phyloP scores from a whole-genome alignment of 768 basidiomycete species.

The Paxillus involutus region DNA sequence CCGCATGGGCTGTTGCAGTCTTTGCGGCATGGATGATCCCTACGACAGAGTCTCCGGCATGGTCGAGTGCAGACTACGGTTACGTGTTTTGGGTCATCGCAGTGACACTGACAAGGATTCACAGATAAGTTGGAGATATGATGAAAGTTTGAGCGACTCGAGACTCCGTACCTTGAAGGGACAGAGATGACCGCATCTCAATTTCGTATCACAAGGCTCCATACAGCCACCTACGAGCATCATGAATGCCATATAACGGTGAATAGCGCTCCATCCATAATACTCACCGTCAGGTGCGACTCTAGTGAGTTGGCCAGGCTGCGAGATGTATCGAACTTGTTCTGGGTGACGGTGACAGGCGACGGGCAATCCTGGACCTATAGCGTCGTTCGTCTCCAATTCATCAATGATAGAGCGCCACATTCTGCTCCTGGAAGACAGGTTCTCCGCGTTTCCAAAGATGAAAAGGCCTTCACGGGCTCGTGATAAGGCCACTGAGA shows the following conservation, averaged over 20 bases:
- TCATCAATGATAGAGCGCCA: constrained; percentile 62
- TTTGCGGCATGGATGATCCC: constrained; percentile 58
- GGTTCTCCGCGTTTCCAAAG: constrained; percentile 61
- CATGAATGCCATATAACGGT: neutral
- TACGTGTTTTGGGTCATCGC: constrained; percentile 56
- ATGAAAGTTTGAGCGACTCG: neutral
- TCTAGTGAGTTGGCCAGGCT: constrained; percentile 50
- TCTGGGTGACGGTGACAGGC: constrained; percentile 57
- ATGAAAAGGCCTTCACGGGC: constrained; percentile 75
- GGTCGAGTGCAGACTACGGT: constrained; percentile 44
- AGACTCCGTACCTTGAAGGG: constrained; percentile 49
- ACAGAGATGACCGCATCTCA: constrained; percentile 66
- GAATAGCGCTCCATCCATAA: neutral
- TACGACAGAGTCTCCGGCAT: constrained; percentile 52
- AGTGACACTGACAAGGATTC: constrained; percentile 49
- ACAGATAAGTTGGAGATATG: neutral
- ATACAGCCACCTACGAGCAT: constrained; percentile 57
- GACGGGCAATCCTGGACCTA: constrained; percentile 57
- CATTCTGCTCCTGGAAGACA: constrained; percentile 50
- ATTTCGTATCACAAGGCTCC: constrained; percentile 47
- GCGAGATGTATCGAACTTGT: constrained; percentile 36
- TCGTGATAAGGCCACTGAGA: constrained; percentile 65
- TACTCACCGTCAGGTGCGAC: constrained; percentile 57
- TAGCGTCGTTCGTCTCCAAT: constrained; percentile 43
- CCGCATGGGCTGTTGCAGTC: constrained; percentile 55